Base-by-base conservation (phyloP, 2,329 filamentous ascomycete species). In the Fusarium goolgardi region DNA sequence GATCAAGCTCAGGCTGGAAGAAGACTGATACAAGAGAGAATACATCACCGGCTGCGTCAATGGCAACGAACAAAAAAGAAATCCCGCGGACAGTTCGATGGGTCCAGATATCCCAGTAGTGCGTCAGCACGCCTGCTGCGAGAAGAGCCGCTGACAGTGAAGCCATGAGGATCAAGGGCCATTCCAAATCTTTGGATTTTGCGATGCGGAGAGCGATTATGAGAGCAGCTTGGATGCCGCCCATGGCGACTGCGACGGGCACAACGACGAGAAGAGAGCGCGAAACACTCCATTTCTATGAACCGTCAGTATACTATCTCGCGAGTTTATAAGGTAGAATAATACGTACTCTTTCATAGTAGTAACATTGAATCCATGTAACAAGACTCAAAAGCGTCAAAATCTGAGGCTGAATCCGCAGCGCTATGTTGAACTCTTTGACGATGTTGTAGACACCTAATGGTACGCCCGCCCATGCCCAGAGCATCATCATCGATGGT, bases 401-500 rank as follows among this genome's bases (percentile, higher is more conserved):
- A 25, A 83, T 77, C 69, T 83, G 80, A 12, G 81, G 81, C 55
- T 83, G 81, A 18, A 82, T 76, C 13, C 75, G 77, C 16, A 82
- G 65, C 4, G 81, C 81, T 4, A 82, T 27, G 51, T 81, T 82
- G 69, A 82, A 82, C 13, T 74, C 72, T 54, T 78, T 73, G 25
- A 80, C 78, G 35, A 82, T 80, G 60, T 82, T 83, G 69, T 82
- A 83, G 7, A 81, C 80, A 3, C 90, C 90, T 0, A 92, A 80
- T 1, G 89, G 89, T 0, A 91, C 86, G 0, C 90, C 90, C 2
- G 90, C 90, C 79, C 83, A 86, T 0, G 88, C 87, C 84, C 90
- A 92, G 3, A 91, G 81, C 75, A 92, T 84, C 89, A 92, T 91
- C 89, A 92, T 91, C 0, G 87, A 86, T 0, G 86, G 84, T 50